Conservation (phyloP, 2,329 filamentous ascomycete species). For the Aspergillus luchuensis region DNA sequence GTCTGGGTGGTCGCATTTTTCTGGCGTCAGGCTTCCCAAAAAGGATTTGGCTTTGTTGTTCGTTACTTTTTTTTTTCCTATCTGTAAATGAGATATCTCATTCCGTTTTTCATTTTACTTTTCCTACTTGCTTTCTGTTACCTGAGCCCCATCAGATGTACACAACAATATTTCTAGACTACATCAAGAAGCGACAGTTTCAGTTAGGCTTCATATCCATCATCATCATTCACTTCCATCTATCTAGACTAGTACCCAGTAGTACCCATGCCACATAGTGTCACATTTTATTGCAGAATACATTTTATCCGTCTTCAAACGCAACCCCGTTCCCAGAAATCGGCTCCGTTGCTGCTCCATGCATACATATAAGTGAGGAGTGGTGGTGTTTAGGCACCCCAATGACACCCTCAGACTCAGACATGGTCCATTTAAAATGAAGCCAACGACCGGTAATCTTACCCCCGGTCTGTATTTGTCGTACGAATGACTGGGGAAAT, state of each 20-base stretch:
- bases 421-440: background rate
- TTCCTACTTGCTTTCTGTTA: background rate
- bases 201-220: background rate
- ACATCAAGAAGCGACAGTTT: background rate
- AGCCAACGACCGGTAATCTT: background rate
- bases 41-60: constrained; percentile 16
- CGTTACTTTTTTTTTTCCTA: constrained; percentile 1
- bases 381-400: background rate
- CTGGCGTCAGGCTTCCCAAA: constrained; percentile 25
- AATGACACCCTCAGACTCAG: too few species aligned
- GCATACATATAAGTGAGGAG: background rate
- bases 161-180: background rate
- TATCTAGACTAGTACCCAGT: background rate
- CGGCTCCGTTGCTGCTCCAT: background rate
- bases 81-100: constrained; percentile 2
- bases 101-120: background rate
- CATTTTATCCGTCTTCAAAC: background rate
- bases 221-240: background rate
- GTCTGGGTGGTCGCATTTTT: constrained; percentile 24
- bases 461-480: background rate
- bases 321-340: background rate
- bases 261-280: background rate
- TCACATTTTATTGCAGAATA: background rate
- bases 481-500: too few species aligned
- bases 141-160: background rate